Base-by-base conservation (phyloP, 371 early-diverging fungal genomes). In the Syncephalastrum sp. region DNA sequence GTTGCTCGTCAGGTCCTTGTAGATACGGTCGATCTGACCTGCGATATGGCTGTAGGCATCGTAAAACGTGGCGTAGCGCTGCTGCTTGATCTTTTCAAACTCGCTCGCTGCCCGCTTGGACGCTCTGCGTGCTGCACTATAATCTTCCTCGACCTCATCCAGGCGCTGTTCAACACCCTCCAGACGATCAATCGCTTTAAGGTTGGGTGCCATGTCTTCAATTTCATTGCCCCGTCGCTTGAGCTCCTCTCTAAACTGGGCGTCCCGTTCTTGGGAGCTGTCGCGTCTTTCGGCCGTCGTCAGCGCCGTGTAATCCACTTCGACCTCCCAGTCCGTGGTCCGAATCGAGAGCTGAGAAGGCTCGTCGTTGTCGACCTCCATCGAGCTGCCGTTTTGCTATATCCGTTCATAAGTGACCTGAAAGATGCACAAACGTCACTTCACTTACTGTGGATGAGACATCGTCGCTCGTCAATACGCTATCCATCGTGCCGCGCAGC, bases 11-110 rank as follows among this genome's bases (percentile, higher is more conserved):
- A 99, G 81, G 46, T 94, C 89, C 68, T 97, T 97, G 80, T 99
- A 99, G 12, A 99, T 90, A 48, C 77, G 82, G 70, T 95, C 95
- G 65, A 99, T 97, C 46, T 84, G 80, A 45, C 87, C 87, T 15
- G 89, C 82, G 50, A 99, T 90, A 62, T 95, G 95, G 47, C 82
- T 84, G 78, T 90, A 99, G n/a, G 98, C 97, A 29, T 76, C 79
- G 54, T 85, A 81, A 70, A 99, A 99, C 3, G 72, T 64, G 29
- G 87, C 74, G 62, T 85, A 84, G 77, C 98, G 84, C 68, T 93
- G 81, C 57, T 88, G 86, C 68, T 92, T 94, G 27, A 99, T 83
- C 3, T 72, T 67, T 21, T 83, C 79, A 68, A 99, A 98, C 42
- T 70, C 72, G 51, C 90, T 86, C 69, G 93, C 91, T 25, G 92